Base-by-base conservation (phyloP, 2,329 filamentous ascomycete genomes). In the Cercospora sp. region DNA sequence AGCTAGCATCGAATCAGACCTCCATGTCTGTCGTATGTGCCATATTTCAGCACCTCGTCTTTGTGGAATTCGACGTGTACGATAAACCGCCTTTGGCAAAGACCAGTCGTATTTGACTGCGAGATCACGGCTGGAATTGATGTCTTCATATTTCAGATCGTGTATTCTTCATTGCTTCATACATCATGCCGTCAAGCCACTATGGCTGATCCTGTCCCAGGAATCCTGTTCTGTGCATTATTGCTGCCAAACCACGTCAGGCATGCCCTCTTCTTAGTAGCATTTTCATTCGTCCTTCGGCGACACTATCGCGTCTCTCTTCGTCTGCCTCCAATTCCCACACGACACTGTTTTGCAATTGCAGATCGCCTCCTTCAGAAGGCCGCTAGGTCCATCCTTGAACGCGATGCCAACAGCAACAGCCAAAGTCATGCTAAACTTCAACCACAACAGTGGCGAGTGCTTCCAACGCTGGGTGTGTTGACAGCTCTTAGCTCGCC, bases 381-480 rank as follows among this genome's bases (percentile, higher is more conserved):
- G 74, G 61, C 75, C 77, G 16, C 75, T 81, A 16, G 83, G 83
- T 2, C 83, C 83, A 63, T 83, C 77, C 60, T 78, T 80, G 53
- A 85, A 77, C 7, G 83, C 83, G 3, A 82, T 77, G n/a, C 82
- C 82, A 53, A 85, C 78, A 12, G 83, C 83, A 67, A 84, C 77
- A 48, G 82, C 80, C 53, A 85, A 75, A 13, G 82, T 81, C 60
- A 84, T 73, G 9, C 80, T 82, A 70, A 85, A 84, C 68, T 81
- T 82, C 39, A 83, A 75, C 83, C 83, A 85, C 42, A 83, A 73
- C 66, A 76, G 77, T 8, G 82, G 75, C 39, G 74, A 78, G 55
- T 78, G 73, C 64, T 74, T 72, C 60, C 63, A 68, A 3, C 70
- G 53, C 16, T 62, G 62, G 42, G 67, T 64, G 16, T 69, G 66